Base-by-base conservation (phyloP, 805 yeast species). In the Candida glaebosa region DNA sequence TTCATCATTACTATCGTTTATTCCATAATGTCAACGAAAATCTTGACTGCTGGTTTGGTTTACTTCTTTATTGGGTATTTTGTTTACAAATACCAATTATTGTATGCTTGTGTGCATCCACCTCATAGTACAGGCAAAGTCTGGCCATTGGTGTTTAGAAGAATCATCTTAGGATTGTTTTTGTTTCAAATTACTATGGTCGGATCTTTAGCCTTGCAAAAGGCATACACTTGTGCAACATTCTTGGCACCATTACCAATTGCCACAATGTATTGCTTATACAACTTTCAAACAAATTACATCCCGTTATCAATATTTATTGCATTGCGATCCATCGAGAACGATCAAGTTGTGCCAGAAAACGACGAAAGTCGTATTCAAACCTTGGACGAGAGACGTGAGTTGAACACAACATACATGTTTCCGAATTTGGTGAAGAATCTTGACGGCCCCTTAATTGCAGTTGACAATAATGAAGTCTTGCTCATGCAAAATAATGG, bases 361-460 rank as follows among this genome's bases (percentile, higher is more conserved):
- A 58, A 50, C 22, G 59, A 56, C 31, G 63, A 60, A 34, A 48
- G 50, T 31, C 34, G 42, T 34, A 24, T 34, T 12, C 68, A 68
- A 46, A 87, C 96, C 0, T 71, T 87, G 28, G 96, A 87, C 57
- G 96, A 87, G 57, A 67, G 81, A 38, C 71, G 96, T 44, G 96
- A 88, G 56, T 55, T 74, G 34, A 71, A 80, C 51, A 84, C 79
- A 49, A 79, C 79, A 5, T 91, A 89, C 52, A 82, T 80, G 35
- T 90, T 87, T 59, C 96, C 96, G 2, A 78, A 78, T 49, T 61
- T 87, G 50, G 71, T 82, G 0, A 77, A 75, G 38, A 76, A 78
- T 4, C 63, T 91, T 34, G 96, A 88, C 49, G 95, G 95, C 0
- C 96, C 98, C 0, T 78, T 95, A 78, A 69, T 90, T 25, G 84